Evolutionary conservation across 768 basidiomycete genomes (phyloP), one percentile per base, ranked within the genome.

Genomic region (Panellus pusillus): DNA sequence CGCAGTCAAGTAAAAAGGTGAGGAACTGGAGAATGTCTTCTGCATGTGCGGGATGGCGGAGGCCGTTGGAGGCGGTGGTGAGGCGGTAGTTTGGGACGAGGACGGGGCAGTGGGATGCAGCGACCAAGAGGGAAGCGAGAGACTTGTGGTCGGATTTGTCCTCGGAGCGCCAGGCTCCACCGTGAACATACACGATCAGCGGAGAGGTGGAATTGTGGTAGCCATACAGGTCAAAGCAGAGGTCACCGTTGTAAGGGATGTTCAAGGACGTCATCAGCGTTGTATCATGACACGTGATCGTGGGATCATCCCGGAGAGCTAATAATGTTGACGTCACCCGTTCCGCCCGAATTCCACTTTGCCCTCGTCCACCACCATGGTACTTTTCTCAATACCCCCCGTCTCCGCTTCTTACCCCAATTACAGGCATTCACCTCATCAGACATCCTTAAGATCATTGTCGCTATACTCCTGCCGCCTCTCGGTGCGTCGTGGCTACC

Each of bases 101-200:
- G 39, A 93, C 86, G 1, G 86, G 71, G 60, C 58, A 81, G 46
- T 68, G 65, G 1, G 87, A 84, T 54, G 68, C 71, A 6, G 61
- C 37, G 44, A 74, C 80, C 14, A 92, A 77, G 11, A 35, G 32
- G 3, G 3, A 3, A 81, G 58, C 91, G 44, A 51, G 42, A 13
- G 41, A 1, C 3, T 14, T 15, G 65, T 89, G 78, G 57, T 85
- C 75, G 4, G 67, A 64, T 70, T 93, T 93, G 72, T 91, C 89
- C 60, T 89, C 89, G 41, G 89, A 67, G 62, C 82, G 74, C 91
- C 91, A 93, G 19, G 91, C 91, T 31, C 91, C 91, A 28, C 91
- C 91, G 61, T 91, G 91, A 27, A 92, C 72, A 62, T 91, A 92
- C 62, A 82, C 82, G 36, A 91, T 64, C 64, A 61, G 5, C 41